Evolutionary conservation across 805 yeast species (phyloP).

Genomic region (Zygotorulaspora chibaensis): DNA sequence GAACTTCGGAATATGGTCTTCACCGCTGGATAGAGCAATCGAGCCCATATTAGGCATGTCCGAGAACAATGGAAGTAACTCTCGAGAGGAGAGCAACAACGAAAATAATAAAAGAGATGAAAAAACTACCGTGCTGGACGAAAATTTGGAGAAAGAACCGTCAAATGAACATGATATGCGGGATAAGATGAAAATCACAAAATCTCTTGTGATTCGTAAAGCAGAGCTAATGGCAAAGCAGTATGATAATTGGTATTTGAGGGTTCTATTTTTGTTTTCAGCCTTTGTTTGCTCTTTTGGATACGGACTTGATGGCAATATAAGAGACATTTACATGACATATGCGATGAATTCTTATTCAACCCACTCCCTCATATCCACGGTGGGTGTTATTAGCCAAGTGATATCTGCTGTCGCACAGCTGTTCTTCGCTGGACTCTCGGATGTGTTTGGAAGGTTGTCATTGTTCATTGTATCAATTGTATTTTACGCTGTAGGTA

Average conservation of each 20-base stretch:
- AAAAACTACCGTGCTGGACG: conserved; percentile 1
- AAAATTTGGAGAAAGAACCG: conserved; percentile 1
- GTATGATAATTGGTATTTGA: conserved; percentile 34
- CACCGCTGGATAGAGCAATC: too few species aligned
- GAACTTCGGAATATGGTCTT: too few species aligned
- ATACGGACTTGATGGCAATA: conserved; percentile 54
- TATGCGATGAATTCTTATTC: conserved; percentile 50
- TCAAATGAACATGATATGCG: not conserved
- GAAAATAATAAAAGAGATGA: conserved; percentile 1
- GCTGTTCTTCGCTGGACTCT: conserved; percentile 50
- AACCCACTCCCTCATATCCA: conserved; percentile 47
- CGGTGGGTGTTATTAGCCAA: conserved; percentile 48
- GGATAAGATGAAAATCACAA: conserved; percentile 22
- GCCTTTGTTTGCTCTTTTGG: conserved; percentile 46
- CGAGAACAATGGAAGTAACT: not conserved
- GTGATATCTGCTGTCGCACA: conserved; percentile 59
- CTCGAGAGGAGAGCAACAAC: not conserved
- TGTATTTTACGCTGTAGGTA: conserved; percentile 50
- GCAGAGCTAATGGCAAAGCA: conserved; percentile 47
- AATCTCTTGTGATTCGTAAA: conserved; percentile 44
- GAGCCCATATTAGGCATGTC: not conserved
- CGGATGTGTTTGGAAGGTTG: conserved; percentile 53
- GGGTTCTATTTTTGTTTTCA: conserved; percentile 37
- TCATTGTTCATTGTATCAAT: conserved; percentile 44
- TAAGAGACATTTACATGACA: conserved; percentile 41